phyloP scores from a whole-genome alignment of 176 grass and related monocot species.

The Raddia distichophylla region DNA sequence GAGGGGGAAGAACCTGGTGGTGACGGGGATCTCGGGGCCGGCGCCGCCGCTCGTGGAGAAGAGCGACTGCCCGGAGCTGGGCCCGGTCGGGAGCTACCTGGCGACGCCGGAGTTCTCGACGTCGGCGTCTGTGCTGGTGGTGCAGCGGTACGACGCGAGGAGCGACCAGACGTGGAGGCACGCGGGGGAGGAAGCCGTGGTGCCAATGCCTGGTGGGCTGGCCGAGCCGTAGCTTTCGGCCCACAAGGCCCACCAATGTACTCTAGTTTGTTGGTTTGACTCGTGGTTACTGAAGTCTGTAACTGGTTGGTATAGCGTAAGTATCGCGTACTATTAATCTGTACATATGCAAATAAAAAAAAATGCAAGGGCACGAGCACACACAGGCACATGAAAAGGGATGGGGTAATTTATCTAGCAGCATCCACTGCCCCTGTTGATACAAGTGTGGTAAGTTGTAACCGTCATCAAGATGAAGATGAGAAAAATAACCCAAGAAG shows the following conservation, averaged over 20 bases:
- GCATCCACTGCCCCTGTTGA: too few relatives aligned
- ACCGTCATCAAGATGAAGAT: too few relatives aligned
- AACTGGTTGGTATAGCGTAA: not conserved
- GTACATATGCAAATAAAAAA: not conserved
- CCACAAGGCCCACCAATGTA: not conserved
- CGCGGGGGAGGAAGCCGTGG: not conserved
- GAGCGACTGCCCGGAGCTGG: constrained; percentile 59
- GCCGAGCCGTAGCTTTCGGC: not conserved
- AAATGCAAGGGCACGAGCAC: too few relatives aligned
- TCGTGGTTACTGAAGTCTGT: not conserved
- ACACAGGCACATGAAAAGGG: not conserved
- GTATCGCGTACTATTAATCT: too few relatives aligned
- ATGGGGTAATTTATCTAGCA: too few relatives aligned
- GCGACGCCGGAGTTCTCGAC: constrained; percentile 59
- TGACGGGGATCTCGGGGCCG: constrained; percentile 43
- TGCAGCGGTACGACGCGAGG: constrained; percentile 49
- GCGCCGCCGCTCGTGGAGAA: constrained; percentile 38
- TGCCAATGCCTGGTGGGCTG: not conserved
- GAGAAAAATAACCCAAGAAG: too few relatives aligned
- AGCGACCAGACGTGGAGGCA: not conserved
- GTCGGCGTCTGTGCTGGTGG: constrained; percentile 54
- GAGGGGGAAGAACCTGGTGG: constrained; percentile 44
- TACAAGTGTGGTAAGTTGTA: too few relatives aligned
- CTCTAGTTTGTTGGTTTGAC: not conserved
- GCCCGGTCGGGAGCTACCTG: constrained; percentile 54